Conservation (phyloP, 2,329 filamentous ascomycete genomes). For the Lasiodiplodia theobromae region DNA sequence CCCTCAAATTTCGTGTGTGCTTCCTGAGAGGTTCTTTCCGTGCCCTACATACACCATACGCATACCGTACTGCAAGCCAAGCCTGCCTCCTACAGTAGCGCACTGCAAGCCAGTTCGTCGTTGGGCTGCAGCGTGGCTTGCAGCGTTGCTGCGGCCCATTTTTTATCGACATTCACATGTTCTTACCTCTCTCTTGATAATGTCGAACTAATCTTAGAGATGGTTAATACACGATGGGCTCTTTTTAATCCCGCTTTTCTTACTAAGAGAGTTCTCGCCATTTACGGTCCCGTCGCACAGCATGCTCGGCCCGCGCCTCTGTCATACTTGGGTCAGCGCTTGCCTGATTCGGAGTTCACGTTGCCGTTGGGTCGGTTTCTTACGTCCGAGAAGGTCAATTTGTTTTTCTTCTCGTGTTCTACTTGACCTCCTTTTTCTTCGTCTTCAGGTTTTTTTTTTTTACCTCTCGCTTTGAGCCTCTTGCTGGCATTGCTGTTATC, state of each 20-base stretch:
- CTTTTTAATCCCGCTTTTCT: background rate
- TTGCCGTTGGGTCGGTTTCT: background rate
- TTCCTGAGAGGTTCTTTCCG: too few species aligned
- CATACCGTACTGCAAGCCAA: background rate
- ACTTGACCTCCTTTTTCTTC: background rate
- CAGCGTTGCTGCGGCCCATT: background rate
- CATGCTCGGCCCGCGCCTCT: too few species aligned
- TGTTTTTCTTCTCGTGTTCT: background rate
- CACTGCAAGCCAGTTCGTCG: background rate
- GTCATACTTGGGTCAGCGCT: too few species aligned
- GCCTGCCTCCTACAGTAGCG: background rate
- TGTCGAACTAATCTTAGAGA: background rate
- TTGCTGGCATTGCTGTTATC: background rate
- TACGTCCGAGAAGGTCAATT: background rate
- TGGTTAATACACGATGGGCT: background rate
- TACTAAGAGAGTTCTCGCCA: background rate
- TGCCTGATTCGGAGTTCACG: too few species aligned
- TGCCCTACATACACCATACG: background rate
- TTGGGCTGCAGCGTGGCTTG: background rate
- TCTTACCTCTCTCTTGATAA: background rate
- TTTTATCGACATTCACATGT: background rate
- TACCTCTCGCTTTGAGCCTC: background rate
- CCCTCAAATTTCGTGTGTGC: too few species aligned
- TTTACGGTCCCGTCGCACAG: too few species aligned
- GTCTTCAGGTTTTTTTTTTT: background rate